Percentiles rank a stretch among this genome's conserved stretches.
These are phyloP conservation scores for Microdochium trichocladiopsis DNA, from an alignment of 2,329 filamentous ascomycete species.

Conservation along the genomic window DNA sequence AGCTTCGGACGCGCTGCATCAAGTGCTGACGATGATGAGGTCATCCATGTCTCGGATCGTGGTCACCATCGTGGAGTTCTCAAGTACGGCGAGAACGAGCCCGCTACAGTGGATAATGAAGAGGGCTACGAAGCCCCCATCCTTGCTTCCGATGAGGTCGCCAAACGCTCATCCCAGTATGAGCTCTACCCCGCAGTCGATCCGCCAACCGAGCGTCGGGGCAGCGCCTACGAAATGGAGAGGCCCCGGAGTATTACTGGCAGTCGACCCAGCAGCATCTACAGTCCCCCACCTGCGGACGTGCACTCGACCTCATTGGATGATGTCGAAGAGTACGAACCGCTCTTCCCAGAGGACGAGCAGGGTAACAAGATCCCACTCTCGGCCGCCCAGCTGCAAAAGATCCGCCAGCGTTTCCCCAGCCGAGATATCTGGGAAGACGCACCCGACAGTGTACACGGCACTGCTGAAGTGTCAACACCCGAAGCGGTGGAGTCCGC, in stretches of 20 bases:
- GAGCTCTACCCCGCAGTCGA: constrained; percentile 75
- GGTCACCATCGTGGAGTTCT: constrained; percentile 33
- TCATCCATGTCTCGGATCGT: constrained; percentile 74
- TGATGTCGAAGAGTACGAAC: constrained; percentile 90
- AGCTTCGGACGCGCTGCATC: constrained; percentile 10
- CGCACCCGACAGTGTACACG: constrained; percentile 76
- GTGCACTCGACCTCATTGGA: constrained; percentile 66
- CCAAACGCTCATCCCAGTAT: constrained; percentile 62
- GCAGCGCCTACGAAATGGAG: constrained; percentile 49
- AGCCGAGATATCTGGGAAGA: constrained; percentile 98
- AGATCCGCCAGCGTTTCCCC: constrained; percentile 68
- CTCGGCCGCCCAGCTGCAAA: constrained; percentile 37
- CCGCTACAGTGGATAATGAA: constrained; percentile 49
- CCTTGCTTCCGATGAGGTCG: constrained; percentile 79
- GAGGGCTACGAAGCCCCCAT: constrained; percentile 69
- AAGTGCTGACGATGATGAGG: constrained; percentile 37
- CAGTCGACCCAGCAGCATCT: constrained; percentile 58
- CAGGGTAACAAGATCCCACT: constrained; percentile 34
- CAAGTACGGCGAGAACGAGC: constrained; percentile 36
- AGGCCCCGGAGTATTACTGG: constrained; percentile 54
- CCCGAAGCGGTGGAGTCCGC: constrained; percentile 54
- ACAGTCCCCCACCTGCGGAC: constrained; percentile 48
- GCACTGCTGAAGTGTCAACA: constrained; percentile 75
- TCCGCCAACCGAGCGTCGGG: constrained; percentile 59
- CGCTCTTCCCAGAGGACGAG: constrained; percentile 78